These are phyloP conservation scores for Cryptococcus sp. DNA, from an alignment of 1,284 basidiomycete species.

Conservation along the genomic window DNA sequence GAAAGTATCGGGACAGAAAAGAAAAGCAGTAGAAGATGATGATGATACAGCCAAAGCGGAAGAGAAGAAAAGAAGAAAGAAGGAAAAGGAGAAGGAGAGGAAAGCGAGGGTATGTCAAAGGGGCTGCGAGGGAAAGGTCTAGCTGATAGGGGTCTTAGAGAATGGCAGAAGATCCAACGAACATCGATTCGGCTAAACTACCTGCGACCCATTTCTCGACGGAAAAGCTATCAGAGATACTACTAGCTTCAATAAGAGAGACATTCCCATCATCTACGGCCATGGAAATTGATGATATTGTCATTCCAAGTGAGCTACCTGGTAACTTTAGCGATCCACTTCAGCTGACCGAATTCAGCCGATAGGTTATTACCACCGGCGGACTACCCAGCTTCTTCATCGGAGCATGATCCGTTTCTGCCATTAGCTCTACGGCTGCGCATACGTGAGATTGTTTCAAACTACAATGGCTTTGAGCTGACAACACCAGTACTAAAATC, in stretches of 20 bases:
- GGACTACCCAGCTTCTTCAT: not conserved
- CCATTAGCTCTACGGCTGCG: not conserved
- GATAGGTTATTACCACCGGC: not conserved
- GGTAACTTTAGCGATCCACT: not conserved
- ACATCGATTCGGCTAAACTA: not conserved
- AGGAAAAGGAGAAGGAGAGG: slow-evolving; percentile 34
- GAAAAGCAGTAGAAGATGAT: slow-evolving; percentile 5
- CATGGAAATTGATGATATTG: slow-evolving; percentile 43
- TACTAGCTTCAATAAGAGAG: slow-evolving; percentile 32
- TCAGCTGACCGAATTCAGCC: not conserved
- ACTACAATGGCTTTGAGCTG: not conserved
- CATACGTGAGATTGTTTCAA: slow-evolving; percentile 1
- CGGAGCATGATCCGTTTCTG: not conserved
- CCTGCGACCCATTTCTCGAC: slow-evolving; percentile 21
- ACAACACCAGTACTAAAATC: not conserved
- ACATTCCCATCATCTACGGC: slow-evolving; percentile 32
- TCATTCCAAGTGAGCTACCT: slow-evolving; percentile 23
- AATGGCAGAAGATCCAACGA: slow-evolving; percentile 6
- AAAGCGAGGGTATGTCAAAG: slow-evolving; percentile 16
- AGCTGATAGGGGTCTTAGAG: not conserved
- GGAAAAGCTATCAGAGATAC: slow-evolving; percentile 19
- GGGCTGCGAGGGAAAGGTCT: slow-evolving; percentile 1
- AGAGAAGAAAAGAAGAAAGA: slow-evolving; percentile 8
- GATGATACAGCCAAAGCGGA: slow-evolving; percentile 5
- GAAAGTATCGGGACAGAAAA: slow-evolving; percentile 4